Conservation (phyloP, 768 basidiomycete species). For the Trametes cubensis region DNA sequence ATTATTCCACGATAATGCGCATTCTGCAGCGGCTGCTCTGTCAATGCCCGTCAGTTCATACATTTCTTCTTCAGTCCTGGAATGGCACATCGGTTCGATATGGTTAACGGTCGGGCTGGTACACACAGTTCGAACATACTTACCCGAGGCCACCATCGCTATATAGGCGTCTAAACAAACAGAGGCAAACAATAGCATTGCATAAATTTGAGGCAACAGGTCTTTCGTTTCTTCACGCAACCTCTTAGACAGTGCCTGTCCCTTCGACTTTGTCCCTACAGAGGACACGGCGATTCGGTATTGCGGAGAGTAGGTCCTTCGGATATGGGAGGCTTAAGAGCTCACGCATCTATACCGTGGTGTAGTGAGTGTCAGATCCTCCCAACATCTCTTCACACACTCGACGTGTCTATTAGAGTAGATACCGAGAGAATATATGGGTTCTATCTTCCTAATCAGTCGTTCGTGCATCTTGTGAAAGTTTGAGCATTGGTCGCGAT, state of each 20-base stretch:
- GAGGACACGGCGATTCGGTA: constrained; percentile 69
- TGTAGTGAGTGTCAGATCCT: constrained; percentile 62
- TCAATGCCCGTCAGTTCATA: too few species aligned
- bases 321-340: constrained; percentile 60
- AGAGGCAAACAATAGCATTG: constrained; percentile 15
- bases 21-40: too few species aligned
- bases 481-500: too few species aligned
- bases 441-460: not conserved
- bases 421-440: not conserved
- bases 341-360: constrained; percentile 52
- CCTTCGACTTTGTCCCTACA: constrained; percentile 40
- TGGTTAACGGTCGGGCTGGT: too few species aligned
- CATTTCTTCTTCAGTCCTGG: too few species aligned
- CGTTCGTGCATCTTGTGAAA: too few species aligned
- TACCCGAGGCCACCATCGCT: too few species aligned
- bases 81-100: too few species aligned
- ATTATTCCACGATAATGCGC: too few species aligned
- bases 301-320: constrained; percentile 55
- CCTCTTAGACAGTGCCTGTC: constrained; percentile 78
- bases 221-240: constrained; percentile 44
- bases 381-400: constrained; percentile 48
- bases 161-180: constrained; percentile 13
- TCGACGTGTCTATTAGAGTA: not conserved
- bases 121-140: too few species aligned
- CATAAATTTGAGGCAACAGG: constrained; percentile 23